Evolutionary conservation across 495 filamentous ascomycete genomes (phyloP).

Genomic region (Talaromyces ruber): DNA sequence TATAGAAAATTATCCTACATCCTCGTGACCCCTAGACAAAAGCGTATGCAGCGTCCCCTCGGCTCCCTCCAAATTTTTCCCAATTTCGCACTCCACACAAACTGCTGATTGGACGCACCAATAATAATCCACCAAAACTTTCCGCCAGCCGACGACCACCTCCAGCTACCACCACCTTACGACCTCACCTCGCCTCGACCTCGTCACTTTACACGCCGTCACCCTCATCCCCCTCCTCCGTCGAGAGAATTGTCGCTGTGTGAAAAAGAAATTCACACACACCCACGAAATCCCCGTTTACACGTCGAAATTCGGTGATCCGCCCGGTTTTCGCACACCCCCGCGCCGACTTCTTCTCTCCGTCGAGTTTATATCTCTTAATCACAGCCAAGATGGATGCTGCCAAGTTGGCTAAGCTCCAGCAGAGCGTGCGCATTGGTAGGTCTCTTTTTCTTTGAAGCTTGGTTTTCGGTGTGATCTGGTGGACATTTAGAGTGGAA

Average conservation of each 20-base stretch:
- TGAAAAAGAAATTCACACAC: neutral
- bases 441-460: slow-evolving; percentile 20
- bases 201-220: neutral
- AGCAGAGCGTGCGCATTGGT: slow-evolving; percentile 50
- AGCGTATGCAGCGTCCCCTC: neutral
- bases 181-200: neutral
- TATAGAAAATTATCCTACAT: neutral
- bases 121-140: slow-evolving; percentile 14
- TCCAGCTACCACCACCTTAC: slow-evolving; percentile 8
- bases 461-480: neutral
- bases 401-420: slow-evolving; percentile 49
- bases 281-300: neutral
- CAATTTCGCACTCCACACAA: slow-evolving; percentile 13
- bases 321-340: neutral
- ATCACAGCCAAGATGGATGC: slow-evolving; percentile 42
- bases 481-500: neutral
- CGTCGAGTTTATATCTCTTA: neutral
- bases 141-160: slow-evolving; percentile 10
- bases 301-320: neutral
- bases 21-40: neutral
- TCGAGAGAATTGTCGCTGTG: neutral
- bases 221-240: neutral
- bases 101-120: slow-evolving; percentile 19
- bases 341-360: neutral
- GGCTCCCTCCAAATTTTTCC: slow-evolving; percentile 3